Percentiles rank a stretch among this genome's conserved stretches.
These are phyloP conservation scores for Ascocoryne sarcoides DNA, from an alignment of 2,329 filamentous ascomycete genomes.

Conservation along the genomic window DNA sequence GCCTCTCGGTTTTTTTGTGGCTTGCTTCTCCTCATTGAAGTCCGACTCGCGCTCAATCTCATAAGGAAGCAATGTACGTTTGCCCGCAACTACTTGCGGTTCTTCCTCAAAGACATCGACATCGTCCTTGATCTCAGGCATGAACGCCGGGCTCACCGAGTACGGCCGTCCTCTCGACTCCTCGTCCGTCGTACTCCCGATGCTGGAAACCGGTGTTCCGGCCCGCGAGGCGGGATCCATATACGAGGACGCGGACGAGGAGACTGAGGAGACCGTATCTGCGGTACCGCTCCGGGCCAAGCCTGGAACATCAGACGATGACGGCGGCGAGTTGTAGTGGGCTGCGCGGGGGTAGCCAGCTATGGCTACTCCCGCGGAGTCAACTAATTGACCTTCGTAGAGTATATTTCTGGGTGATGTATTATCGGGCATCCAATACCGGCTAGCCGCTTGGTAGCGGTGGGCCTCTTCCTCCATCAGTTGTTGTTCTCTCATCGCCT, in stretches of 20 bases:
- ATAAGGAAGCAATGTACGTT: slow-evolving; percentile 24
- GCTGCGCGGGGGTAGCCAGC: slow-evolving; percentile 1
- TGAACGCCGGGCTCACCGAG: slow-evolving; percentile 7
- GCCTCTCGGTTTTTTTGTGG: slow-evolving; percentile 20
- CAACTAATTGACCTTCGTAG: slow-evolving; percentile 14
- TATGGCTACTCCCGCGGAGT: slow-evolving; percentile 9
- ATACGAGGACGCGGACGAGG: slow-evolving; percentile 28
- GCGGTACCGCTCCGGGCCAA: slow-evolving; percentile 28
- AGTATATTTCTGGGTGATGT: slow-evolving; percentile 9
- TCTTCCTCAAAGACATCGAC: slow-evolving; percentile 22
- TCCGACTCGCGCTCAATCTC: slow-evolving; percentile 22
- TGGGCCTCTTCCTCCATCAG: slow-evolving; percentile 17
- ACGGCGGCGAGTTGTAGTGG: slow-evolving; percentile 28
- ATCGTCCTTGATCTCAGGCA: slow-evolving; percentile 13
- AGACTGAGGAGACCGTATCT: slow-evolving; percentile 23
- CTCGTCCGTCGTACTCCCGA: slow-evolving; percentile 25
- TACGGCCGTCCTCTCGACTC: not conserved
- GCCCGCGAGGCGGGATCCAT: slow-evolving; percentile 22
- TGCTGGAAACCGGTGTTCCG: slow-evolving; percentile 28
- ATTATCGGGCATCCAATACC: slow-evolving; percentile 20
- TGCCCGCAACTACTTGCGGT: slow-evolving; percentile 10
- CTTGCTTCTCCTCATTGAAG: slow-evolving; percentile 14
- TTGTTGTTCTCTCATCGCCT: slow-evolving; percentile 15
- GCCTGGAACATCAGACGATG: slow-evolving; percentile 28
- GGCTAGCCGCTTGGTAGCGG: slow-evolving; percentile 8